Conservation (phyloP, 1,284 basidiomycete genomes). For the Marasmius sp. region DNA sequence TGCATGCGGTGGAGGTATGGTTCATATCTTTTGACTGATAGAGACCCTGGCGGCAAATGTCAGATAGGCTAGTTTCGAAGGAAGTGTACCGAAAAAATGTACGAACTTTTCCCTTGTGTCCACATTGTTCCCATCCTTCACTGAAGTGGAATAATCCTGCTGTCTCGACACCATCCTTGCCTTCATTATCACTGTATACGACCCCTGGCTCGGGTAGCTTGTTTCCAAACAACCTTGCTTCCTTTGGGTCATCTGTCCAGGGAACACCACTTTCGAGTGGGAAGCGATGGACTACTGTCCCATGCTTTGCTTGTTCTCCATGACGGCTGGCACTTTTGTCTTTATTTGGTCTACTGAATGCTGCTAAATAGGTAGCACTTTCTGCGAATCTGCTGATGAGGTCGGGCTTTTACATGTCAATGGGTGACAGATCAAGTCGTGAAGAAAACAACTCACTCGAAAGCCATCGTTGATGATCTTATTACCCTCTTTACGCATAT, state of each 20-base stretch:
- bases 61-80: no score
- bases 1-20: not conserved
- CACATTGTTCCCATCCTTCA: not conserved
- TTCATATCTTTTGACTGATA: not conserved
- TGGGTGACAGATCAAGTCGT: no score
- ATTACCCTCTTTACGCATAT: not conserved
- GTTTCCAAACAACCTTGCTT: not conserved
- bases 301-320: not conserved
- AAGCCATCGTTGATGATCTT: not conserved
- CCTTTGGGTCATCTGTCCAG: not conserved
- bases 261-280: not conserved
- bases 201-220: not conserved
- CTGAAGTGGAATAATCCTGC: not conserved
- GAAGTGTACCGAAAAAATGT: no score
- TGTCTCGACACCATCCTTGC: not conserved
- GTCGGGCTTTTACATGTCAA: no score
- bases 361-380: not conserved
- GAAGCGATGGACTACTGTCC: not conserved
- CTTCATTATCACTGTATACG: not conserved
- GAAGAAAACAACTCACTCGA: no score
- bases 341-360: not conserved
- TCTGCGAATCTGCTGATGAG: not conserved
- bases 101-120: not conserved
- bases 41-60: not conserved
- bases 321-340: not conserved